These are phyloP conservation scores for Fusarium sp. DNA, from an alignment of 2,329 filamentous ascomycete species.

Conservation along the genomic window DNA sequence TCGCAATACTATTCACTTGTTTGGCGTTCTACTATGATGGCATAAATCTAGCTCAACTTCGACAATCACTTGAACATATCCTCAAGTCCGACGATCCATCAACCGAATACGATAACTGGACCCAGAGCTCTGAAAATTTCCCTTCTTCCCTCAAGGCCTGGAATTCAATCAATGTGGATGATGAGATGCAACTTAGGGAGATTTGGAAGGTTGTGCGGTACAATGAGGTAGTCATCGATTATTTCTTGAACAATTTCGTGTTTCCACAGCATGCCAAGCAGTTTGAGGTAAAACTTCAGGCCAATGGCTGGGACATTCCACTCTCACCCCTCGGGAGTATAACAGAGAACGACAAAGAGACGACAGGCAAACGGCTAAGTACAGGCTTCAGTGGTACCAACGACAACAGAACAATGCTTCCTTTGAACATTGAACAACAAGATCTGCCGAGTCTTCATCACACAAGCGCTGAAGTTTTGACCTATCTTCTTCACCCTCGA, in stretches of 20 bases:
- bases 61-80: conserved; percentile 61
- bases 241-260: conserved; percentile 71
- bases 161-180: conserved; percentile 70
- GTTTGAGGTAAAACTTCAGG: conserved; percentile 70
- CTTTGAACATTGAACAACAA: conserved; percentile 68
- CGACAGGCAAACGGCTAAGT: conserved; percentile 51
- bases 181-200: conserved; percentile 61
- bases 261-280: conserved; percentile 74
- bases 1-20: conserved; percentile 72
- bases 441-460: conserved; percentile 67
- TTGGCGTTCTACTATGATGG: conserved; percentile 75
- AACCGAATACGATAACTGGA: conserved; percentile 65
- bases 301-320: conserved; percentile 76
- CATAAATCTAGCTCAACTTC: conserved; percentile 59
- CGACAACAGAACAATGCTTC: conserved; percentile 69
- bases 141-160: conserved; percentile 63
- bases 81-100: conserved; percentile 65
- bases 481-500: conserved; percentile 63
- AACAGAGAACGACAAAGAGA: neutral
- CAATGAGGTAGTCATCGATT: conserved; percentile 63
- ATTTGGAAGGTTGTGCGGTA: conserved; percentile 63
- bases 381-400: conserved; percentile 81
- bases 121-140: conserved; percentile 52
- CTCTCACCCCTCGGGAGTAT: conserved; percentile 46
- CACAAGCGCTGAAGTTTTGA: conserved; percentile 72